These are phyloP conservation scores for Silybum marianum DNA, from an alignment of 129 eudicot genomes.

Conservation along the genomic window DNA sequence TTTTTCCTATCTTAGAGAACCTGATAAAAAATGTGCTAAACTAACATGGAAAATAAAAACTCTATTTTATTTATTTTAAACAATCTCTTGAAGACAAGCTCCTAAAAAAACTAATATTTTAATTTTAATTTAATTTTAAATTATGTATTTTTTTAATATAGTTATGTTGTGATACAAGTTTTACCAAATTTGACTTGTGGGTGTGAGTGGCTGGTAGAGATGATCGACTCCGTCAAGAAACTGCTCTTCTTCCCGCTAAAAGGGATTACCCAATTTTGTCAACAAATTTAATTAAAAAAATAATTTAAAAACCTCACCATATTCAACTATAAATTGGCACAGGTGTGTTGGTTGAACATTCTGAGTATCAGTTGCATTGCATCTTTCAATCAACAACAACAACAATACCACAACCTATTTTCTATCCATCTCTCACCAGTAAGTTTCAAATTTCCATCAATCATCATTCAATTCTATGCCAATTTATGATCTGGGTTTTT, in stretches of 20 bases:
- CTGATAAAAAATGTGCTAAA: too few relatives aligned
- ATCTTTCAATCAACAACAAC: constrained; percentile 28
- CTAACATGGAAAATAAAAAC: too few relatives aligned
- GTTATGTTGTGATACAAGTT: constrained; percentile 28
- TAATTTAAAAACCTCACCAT: constrained; percentile 4
- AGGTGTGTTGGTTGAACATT: constrained; percentile 18
- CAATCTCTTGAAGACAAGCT: too few relatives aligned
- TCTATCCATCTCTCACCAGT: constrained; percentile 18
- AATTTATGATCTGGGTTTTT: constrained; percentile 21
- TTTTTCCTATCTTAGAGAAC: too few relatives aligned
- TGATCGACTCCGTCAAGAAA: not conserved
- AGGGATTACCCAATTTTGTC: not conserved
- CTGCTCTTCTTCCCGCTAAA: constrained; percentile 37
- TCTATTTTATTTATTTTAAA: too few relatives aligned
- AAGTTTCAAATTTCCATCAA: constrained; percentile 23
- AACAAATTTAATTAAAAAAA: not conserved
- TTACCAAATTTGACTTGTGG: constrained; percentile 19
- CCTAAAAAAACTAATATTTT: too few relatives aligned
- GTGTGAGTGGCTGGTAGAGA: not conserved
- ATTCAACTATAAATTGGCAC: constrained; percentile 25
- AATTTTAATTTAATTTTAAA: too few relatives aligned
- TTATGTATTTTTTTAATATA: not conserved
- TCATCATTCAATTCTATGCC: not conserved
- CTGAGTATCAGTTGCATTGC: constrained; percentile 19
- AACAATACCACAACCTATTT: not conserved